phyloP scores from a whole-genome alignment of 805 yeast genomes.

The Candida schatavii region DNA sequence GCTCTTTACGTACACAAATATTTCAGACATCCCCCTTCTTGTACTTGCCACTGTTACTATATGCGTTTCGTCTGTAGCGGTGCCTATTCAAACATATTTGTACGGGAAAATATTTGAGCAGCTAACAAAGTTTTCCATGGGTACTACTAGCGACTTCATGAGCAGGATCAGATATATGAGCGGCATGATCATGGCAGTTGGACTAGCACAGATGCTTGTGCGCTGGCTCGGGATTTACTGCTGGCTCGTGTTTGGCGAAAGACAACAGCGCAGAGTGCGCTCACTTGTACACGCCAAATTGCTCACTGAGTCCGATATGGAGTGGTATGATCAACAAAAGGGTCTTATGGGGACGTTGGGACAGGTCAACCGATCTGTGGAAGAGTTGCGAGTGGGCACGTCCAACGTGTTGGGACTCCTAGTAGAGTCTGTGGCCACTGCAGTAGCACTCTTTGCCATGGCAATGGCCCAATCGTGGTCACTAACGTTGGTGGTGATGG shows the following conservation, averaged over 20 bases:
- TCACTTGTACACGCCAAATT: slow-evolving; percentile 40
- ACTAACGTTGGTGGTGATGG: slow-evolving; percentile 72
- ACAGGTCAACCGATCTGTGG: slow-evolving; percentile 68
- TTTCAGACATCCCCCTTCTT: not conserved
- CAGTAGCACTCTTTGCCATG: slow-evolving; percentile 53
- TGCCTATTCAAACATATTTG: slow-evolving; percentile 61
- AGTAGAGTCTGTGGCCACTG: slow-evolving; percentile 51
- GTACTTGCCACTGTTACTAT: slow-evolving; percentile 36
- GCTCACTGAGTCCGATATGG: slow-evolving; percentile 38
- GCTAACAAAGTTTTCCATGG: slow-evolving; percentile 26
- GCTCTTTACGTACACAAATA: slow-evolving; percentile 4
- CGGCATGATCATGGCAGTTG: slow-evolving; percentile 31
- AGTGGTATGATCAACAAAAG: slow-evolving; percentile 62
- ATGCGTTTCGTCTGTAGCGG: slow-evolving; percentile 49
- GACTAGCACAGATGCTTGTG: slow-evolving; percentile 27
- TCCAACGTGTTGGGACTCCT: slow-evolving; percentile 65
- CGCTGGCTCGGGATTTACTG: slow-evolving; percentile 53
- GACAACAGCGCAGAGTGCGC: slow-evolving; percentile 60
- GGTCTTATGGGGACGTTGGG: slow-evolving; percentile 62
- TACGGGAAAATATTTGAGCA: slow-evolving; percentile 60
- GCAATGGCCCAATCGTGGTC: slow-evolving; percentile 84
- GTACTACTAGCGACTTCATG: slow-evolving; percentile 28
- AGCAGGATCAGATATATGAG: slow-evolving; percentile 23
- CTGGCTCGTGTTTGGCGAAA: slow-evolving; percentile 75
- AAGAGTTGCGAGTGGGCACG: slow-evolving; percentile 65